These are phyloP conservation scores for Metschnikowia kunwiensis DNA, from an alignment of 805 yeast genomes.

Conservation along the genomic window DNA sequence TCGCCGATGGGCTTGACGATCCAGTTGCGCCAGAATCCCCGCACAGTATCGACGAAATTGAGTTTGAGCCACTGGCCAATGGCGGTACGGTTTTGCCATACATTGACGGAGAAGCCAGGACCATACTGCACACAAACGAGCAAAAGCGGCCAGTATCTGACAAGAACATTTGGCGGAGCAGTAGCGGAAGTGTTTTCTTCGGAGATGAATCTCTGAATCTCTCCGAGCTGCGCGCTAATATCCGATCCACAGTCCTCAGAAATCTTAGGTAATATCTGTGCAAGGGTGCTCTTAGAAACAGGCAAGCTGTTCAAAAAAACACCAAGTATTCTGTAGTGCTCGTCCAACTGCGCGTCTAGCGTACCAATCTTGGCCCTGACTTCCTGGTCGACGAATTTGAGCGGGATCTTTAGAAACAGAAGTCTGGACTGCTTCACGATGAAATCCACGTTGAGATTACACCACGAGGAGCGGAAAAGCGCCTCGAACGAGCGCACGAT, in stretches of 20 bases:
- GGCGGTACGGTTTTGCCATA: conserved; percentile 50
- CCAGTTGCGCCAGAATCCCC: conserved; percentile 80
- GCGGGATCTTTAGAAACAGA: conserved; percentile 18
- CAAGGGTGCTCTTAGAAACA: conserved; percentile 3
- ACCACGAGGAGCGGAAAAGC: conserved; percentile 3
- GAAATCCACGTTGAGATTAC: conserved; percentile 14
- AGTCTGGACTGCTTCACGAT: conserved; percentile 14
- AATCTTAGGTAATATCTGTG: conserved; percentile 6
- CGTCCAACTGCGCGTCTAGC: conserved; percentile 24
- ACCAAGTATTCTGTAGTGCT: conserved; percentile 25
- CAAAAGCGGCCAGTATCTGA: conserved; percentile 65
- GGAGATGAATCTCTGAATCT: conserved; percentile 6
- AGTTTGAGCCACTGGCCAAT: conserved; percentile 55
- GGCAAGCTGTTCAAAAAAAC: conserved; percentile 23
- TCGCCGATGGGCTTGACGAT: conserved; percentile 69
- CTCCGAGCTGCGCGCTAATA: conserved; percentile 5
- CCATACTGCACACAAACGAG: conserved; percentile 45
- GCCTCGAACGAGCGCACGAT: conserved; percentile 6
- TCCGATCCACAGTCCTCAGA: background rate
- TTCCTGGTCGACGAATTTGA: conserved; percentile 25
- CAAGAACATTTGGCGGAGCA: conserved; percentile 13
- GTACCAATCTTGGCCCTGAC: conserved; percentile 22
- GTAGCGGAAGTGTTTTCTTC: conserved; percentile 2
- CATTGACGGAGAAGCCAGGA: conserved; percentile 44
- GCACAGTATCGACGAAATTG: conserved; percentile 59